Evolutionary conservation across 768 basidiomycete genomes (phyloP).

Genomic region (Macrolepiota albuminosa): DNA sequence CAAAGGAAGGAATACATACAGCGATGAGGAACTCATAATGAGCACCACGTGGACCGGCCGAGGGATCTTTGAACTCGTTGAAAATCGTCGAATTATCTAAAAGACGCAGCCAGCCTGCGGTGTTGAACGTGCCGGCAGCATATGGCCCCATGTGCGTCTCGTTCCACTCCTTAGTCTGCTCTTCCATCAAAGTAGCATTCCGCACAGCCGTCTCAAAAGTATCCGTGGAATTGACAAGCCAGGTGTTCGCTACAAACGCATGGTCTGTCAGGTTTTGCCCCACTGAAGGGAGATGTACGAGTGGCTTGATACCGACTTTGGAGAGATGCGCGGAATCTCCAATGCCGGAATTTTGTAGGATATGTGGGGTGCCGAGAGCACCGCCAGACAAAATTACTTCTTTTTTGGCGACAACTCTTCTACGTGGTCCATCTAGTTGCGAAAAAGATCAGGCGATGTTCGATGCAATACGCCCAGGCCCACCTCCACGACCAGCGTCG

Average conservation of each 20-base stretch:
- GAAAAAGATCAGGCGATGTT: background rate
- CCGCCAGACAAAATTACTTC: conserved; percentile 31
- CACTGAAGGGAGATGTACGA: conserved; percentile 25
- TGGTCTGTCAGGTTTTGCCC: conserved; percentile 29
- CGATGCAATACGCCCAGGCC: background rate
- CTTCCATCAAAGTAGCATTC: conserved; percentile 13
- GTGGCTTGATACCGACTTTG: conserved; percentile 16
- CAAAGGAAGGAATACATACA: conserved; percentile 17
- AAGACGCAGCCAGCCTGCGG: conserved; percentile 21
- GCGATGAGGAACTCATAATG: conserved; percentile 27
- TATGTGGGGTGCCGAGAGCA: conserved; percentile 24
- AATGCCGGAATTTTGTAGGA: conserved; percentile 26
- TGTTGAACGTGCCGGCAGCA: conserved; percentile 15
- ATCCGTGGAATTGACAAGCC: conserved; percentile 22
- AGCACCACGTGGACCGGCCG: conserved; percentile 21
- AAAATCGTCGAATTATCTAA: conserved; percentile 19
- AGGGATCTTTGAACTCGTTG: conserved; percentile 19
- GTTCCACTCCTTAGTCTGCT: conserved; percentile 18
- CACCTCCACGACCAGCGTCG: background rate
- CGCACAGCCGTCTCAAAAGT: conserved; percentile 22
- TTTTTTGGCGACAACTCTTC: conserved; percentile 20
- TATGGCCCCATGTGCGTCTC: conserved; percentile 16
- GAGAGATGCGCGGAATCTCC: conserved; percentile 17
- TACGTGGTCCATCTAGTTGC: conserved; percentile 5
- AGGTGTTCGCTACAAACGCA: conserved; percentile 22